A percentile compares a stretch with the other conserved stretches of the same genome.
These are phyloP conservation scores for Lepidium didymum DNA, from an alignment of 345 rosid species.

Conservation along the genomic window DNA sequence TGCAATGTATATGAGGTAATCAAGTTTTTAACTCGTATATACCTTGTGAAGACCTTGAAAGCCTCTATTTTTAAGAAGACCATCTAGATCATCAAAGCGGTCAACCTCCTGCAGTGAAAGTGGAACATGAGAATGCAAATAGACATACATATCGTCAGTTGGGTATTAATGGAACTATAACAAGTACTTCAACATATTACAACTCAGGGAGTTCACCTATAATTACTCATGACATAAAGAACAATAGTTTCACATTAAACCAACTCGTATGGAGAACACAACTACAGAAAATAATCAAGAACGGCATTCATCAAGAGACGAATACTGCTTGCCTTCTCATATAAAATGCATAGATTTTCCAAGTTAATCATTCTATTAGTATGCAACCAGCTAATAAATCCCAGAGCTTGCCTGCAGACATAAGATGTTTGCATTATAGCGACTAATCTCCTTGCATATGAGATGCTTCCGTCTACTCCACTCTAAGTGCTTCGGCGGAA, in stretches of 20 bases:
- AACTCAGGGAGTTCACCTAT: background rate
- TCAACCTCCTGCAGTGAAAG: constrained; percentile 56
- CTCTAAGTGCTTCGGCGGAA: constrained; percentile 37
- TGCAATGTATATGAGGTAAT: background rate
- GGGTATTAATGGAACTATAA: background rate
- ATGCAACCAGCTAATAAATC: background rate
- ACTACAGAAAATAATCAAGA: background rate
- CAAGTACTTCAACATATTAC: background rate
- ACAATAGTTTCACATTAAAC: background rate
- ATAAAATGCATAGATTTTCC: background rate
- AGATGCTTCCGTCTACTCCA: constrained; percentile 61
- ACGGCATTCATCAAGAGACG: background rate
- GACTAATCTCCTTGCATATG: constrained; percentile 50
- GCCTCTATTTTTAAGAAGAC: constrained; percentile 48
- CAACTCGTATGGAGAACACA: background rate
- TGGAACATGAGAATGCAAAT: constrained; percentile 2
- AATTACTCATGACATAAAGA: no score
- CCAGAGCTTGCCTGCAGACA: constrained; percentile 64
- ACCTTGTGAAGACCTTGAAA: constrained; percentile 80
- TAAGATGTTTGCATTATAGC: constrained; percentile 50
- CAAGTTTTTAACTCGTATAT: background rate
- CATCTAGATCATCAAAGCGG: constrained; percentile 50
- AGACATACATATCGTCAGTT: background rate
- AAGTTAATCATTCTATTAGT: background rate
- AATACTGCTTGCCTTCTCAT: background rate